These are phyloP conservation scores for Rubus parviflorus DNA, from an alignment of 306 rosid genomes.

Conservation along the genomic window DNA sequence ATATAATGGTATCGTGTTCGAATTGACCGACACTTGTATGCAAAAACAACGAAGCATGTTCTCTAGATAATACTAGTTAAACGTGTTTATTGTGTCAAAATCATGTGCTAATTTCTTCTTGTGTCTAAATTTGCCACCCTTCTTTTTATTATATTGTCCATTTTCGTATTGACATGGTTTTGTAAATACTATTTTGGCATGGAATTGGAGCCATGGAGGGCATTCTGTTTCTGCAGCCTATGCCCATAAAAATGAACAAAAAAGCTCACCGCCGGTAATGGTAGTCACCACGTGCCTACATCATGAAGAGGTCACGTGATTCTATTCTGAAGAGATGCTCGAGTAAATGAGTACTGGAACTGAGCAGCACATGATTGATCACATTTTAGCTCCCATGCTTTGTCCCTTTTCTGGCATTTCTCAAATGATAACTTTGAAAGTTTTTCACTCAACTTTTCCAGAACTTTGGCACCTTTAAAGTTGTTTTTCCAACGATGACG, in stretches of 20 bases:
- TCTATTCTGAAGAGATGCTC: slow-evolving; percentile 21
- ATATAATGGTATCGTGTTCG: neutral
- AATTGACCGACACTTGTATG: neutral
- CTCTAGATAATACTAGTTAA: neutral
- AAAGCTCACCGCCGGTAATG: neutral
- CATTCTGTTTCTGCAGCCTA: neutral
- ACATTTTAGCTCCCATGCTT: slow-evolving; percentile 9
- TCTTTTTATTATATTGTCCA: neutral
- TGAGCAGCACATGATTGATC: slow-evolving; percentile 29
- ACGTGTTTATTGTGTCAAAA: neutral
- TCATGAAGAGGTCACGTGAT: slow-evolving; percentile 42
- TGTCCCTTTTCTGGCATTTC: too few relatives aligned
- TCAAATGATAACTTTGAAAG: too few relatives aligned
- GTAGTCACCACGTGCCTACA: slow-evolving; percentile 29
- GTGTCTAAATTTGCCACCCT: neutral
- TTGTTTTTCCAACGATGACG: too few relatives aligned
- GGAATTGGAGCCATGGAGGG: neutral
- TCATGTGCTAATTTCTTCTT: neutral
- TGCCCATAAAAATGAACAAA: neutral
- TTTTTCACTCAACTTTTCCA: too few relatives aligned
- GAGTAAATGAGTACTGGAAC: neutral
- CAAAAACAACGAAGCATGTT: neutral
- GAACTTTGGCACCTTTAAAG: too few relatives aligned
- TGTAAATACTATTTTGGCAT: neutral
- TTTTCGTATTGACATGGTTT: neutral